phyloP scores from a whole-genome alignment of 495 filamentous ascomycete genomes.

The Penicillium parvum region DNA sequence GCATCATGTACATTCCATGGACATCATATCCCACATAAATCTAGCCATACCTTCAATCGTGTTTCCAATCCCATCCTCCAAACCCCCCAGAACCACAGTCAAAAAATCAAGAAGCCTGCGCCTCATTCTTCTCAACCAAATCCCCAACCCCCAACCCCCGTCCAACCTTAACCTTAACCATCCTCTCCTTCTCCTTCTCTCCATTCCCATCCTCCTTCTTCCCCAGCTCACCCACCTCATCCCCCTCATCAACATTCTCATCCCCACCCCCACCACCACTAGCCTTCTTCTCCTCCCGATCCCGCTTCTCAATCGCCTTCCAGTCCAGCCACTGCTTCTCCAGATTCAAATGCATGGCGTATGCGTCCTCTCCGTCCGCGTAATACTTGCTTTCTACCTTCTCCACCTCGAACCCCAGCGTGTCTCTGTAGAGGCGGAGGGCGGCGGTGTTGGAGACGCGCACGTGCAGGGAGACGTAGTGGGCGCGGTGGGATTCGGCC shows the following conservation, averaged over 20 bases:
- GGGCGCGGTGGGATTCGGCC: slow-evolving; percentile 85
- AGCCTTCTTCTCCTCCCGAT: slow-evolving; percentile 35
- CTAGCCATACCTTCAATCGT: not conserved
- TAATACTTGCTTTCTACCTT: slow-evolving; percentile 94
- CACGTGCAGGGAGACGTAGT: slow-evolving; percentile 93
- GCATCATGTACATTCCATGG: slow-evolving; percentile 5
- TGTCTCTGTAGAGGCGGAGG: slow-evolving; percentile 86
- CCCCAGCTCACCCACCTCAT: slow-evolving; percentile 49
- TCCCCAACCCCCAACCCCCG: slow-evolving; percentile 77
- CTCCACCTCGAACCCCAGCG: slow-evolving; percentile 84
- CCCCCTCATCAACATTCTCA: slow-evolving; percentile 31
- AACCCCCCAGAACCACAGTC: not conserved
- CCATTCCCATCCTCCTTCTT: slow-evolving; percentile 47
- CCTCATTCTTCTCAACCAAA: slow-evolving; percentile 75
- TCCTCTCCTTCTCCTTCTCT: slow-evolving; percentile 43
- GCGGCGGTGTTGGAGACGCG: slow-evolving; percentile 90
- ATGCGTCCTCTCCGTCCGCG: slow-evolving; percentile 96
- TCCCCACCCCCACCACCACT: slow-evolving; percentile 31
- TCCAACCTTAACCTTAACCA: slow-evolving; percentile 73
- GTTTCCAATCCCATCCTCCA: not conserved
- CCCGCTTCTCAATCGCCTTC: slow-evolving; percentile 41
- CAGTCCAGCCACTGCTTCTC: slow-evolving; percentile 51
- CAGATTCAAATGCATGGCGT: slow-evolving; percentile 85
- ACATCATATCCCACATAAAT: not conserved
- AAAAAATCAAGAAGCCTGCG: slow-evolving; percentile 6